Base-by-base conservation (phyloP, 805 yeast species). In the Metschnikowia arizonensis region DNA sequence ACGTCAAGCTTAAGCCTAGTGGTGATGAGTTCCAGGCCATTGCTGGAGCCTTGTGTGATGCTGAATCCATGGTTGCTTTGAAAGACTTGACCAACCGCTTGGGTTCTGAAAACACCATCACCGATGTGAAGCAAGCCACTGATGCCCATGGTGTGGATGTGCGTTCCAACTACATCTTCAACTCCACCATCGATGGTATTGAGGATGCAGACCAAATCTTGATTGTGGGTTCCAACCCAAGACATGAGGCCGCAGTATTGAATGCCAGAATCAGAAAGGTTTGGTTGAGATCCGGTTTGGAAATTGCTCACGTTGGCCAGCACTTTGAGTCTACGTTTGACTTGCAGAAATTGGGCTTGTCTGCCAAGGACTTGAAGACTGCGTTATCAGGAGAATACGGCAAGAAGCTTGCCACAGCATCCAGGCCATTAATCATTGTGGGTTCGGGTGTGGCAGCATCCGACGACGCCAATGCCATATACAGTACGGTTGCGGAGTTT, bases 161-260 rank as follows among this genome's bases (percentile, higher is more conserved):
- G 57, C 81, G 95, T 65, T 77, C 93, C 14, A 83, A 84, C 71
- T 87, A 85, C 65, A 69, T 82, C 42, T 87, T 87, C 77, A 87
- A 86, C 76, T 78, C 95, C 11, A 74, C 86, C 33, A 81, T 87
- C 50, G 81, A 78, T 44, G 93, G 93, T 36, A 76, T 87, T 52
- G 93, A 85, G 64, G 83, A 81, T 48, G 89, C 95, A 43, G 96
- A 88, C 61, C 87, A 79, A 55, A 82, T 87, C 50, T 73, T 87
- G 59, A 74, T 87, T 49, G 78, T 87, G 47, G 96, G 96, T 50
- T 81, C 96, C 37, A 87, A 87, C 72, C 95, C 95, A 48, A 78
- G 96, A 62, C 88, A 78, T 61, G 96, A 87, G 71, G 96, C 95
- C 48, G 88, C 95, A 34, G 95, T 88, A 14, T 74, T 87, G 58